These are phyloP conservation scores for Rhynchospora pubera DNA, from an alignment of 176 grass and related monocot species.

Conservation along the genomic window DNA sequence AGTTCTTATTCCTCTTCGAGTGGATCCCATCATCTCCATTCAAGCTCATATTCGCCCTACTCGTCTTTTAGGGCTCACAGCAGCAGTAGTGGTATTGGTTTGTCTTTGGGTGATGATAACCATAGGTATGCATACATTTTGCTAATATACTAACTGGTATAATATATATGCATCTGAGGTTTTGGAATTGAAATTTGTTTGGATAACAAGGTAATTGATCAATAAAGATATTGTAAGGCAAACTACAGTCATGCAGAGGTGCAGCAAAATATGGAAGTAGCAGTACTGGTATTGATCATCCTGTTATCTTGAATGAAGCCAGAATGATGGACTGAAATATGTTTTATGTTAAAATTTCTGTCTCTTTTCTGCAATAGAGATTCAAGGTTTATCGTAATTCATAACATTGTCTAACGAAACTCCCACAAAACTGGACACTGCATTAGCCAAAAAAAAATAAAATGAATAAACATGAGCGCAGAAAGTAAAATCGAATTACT, in stretches of 20 bases:
- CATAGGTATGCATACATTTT: constrained; percentile 18
- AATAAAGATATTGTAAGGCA: neutral
- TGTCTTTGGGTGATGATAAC: constrained; percentile 19
- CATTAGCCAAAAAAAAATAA: too few species aligned
- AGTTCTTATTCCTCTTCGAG: constrained; percentile 5
- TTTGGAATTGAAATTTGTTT: neutral
- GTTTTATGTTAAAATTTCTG: neutral
- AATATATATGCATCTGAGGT: neutral
- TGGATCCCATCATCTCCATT: neutral
- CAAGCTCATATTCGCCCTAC: constrained; percentile 5
- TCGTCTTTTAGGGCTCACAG: neutral
- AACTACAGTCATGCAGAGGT: neutral
- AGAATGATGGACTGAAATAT: neutral
- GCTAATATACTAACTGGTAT: neutral
- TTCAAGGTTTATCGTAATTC: neutral
- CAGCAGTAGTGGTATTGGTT: neutral
- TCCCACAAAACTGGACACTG: too few species aligned
- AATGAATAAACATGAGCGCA: neutral
- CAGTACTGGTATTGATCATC: neutral
- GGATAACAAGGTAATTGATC: neutral
- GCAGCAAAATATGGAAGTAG: neutral
- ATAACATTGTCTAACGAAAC: neutral
- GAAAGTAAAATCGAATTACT: neutral
- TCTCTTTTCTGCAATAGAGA: neutral
- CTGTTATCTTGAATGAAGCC: neutral